Evolutionary conservation across 2,329 filamentous ascomycete species (phyloP).

Genomic region (Hirsutella minnesotensis): DNA sequence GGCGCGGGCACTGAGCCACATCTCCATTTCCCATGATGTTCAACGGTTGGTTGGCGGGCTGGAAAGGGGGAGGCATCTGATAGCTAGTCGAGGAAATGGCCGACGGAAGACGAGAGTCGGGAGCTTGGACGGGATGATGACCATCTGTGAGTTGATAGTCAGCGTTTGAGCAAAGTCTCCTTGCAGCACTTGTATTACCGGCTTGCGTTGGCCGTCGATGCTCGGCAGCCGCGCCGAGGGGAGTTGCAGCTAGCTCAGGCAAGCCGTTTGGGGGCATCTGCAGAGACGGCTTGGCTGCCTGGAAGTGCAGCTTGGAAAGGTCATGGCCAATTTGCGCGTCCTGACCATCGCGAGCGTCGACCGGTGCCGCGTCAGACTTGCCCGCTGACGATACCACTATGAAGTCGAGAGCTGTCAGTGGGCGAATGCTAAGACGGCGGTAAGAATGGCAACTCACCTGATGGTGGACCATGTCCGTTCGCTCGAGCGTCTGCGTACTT

Average conservation of each 20-base stretch:
- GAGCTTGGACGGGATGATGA: conserved; percentile 5
- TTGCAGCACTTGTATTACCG: conserved; percentile 5
- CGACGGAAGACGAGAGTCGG: conserved; percentile 16
- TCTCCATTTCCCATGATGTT: conserved; percentile 21
- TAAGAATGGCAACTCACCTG: conserved; percentile 1
- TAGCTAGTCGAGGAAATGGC: conserved; percentile 23
- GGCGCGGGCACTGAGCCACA: conserved; percentile 17
- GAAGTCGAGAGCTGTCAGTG: not conserved
- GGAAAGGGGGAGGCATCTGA: conserved; percentile 31
- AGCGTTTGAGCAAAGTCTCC: not conserved
- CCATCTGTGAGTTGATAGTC: conserved; percentile 8
- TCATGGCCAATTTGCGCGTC: not conserved
- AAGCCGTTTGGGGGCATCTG: not conserved
- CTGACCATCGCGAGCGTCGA: not conserved
- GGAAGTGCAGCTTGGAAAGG: not conserved
- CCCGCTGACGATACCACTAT: not conserved
- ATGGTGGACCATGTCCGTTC: not conserved
- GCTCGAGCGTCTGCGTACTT: not conserved
- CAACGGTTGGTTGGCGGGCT: conserved; percentile 20
- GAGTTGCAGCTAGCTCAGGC: conserved; percentile 3
- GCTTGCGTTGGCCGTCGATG: conserved; percentile 4
- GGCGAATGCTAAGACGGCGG: not conserved
- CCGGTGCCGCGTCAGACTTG: not conserved
- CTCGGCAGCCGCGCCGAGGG: conserved; percentile 3
- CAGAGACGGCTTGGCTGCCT: not conserved